Conservation (phyloP, 176 grass and related monocot genomes). For the Luzula sylvatica region DNA sequence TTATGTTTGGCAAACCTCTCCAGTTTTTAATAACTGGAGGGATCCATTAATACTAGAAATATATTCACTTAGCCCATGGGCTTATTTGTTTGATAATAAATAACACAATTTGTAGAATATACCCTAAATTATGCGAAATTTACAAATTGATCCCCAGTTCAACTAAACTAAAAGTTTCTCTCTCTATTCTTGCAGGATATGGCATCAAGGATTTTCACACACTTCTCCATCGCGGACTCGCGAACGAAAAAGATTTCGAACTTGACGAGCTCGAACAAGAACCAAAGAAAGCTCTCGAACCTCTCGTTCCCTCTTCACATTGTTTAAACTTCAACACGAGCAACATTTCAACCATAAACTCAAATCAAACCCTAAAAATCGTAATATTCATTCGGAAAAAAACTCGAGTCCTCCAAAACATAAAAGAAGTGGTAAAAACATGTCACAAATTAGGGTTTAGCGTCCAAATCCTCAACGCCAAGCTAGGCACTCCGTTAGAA, state of each 20-base stretch:
- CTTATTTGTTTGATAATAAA: no score
- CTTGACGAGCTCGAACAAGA: constrained; percentile 11
- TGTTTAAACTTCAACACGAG: constrained; percentile 11
- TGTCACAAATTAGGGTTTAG: constrained; percentile 66
- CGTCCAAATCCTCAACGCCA: constrained; percentile 73
- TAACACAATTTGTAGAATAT: no score
- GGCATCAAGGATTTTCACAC: constrained; percentile 68
- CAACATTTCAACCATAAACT: constrained; percentile 14
- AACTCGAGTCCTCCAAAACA: constrained; percentile 62
- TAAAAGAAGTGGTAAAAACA: constrained; percentile 47
- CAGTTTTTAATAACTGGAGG: no score
- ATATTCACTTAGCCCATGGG: no score
- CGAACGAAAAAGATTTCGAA: constrained; percentile 13
- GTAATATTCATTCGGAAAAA: constrained; percentile 77
- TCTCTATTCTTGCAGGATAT: constrained; percentile 35
- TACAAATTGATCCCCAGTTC: not conserved
- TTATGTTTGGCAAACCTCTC: no score
- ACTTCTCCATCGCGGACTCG: constrained; percentile 55
- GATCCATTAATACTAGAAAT: no score
- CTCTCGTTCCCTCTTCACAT: not conserved
- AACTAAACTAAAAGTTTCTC: no score
- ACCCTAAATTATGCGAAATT: not conserved
- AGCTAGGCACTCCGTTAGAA: constrained; percentile 35
- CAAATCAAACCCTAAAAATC: constrained; percentile 50
- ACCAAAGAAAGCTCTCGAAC: not conserved